phyloP scores from a whole-genome alignment of 2,329 filamentous ascomycete genomes.

The Colletotrichum navitas region DNA sequence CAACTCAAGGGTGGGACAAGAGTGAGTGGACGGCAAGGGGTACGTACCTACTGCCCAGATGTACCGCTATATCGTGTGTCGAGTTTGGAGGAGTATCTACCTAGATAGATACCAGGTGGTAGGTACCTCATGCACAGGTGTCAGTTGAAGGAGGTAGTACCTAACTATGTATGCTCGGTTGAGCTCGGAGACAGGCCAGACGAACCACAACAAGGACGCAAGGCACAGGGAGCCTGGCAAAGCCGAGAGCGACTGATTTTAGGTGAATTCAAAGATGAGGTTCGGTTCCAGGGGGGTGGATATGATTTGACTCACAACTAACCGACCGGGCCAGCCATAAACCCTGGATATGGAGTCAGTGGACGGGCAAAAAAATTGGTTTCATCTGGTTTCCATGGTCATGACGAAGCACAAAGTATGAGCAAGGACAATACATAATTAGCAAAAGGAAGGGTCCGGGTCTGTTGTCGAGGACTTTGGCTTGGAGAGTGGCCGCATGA shows the following conservation, averaged over 20 bases:
- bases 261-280: neutral
- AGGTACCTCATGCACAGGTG: neutral
- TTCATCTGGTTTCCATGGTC: constrained; percentile 33
- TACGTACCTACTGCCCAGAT: constrained; percentile 33
- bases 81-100: neutral
- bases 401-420: constrained; percentile 21
- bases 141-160: neutral
- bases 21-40: neutral
- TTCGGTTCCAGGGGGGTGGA: neutral
- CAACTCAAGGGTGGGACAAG: constrained; percentile 13
- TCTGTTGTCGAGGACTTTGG: neutral
- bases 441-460: constrained; percentile 24
- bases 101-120: too few relatives aligned
- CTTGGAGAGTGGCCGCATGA: constrained; percentile 29
- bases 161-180: neutral
- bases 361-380: constrained; percentile 21
- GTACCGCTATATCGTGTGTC: constrained; percentile 8
- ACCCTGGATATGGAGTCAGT: neutral
- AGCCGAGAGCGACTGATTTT: neutral
- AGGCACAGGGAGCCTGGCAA: neutral
- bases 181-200: neutral
- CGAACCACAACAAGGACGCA: neutral
- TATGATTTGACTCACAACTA: neutral
- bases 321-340: neutral
- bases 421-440: neutral